Base-by-base conservation (phyloP, 176 grass and related monocot genomes). In the Thalia dealbata region DNA sequence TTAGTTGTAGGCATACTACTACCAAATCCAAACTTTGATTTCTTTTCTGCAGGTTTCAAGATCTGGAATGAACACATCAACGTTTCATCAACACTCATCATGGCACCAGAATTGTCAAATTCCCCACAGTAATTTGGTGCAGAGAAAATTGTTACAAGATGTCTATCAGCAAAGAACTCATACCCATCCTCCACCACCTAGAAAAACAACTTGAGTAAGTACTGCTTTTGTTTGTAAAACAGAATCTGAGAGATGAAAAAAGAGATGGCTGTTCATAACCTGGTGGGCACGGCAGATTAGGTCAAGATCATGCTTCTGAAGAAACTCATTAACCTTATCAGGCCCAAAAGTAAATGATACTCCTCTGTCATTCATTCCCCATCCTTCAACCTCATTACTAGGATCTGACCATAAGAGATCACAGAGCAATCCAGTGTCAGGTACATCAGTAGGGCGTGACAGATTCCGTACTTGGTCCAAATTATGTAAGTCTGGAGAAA, bases 51-150 rank as follows among this genome's bases (percentile, higher is more conserved):
- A 21, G 63, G 63, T 35, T 66, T 66, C 29, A 66, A 16, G 14
- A 66, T 66, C 26, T 66, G 63, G 63, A 66, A 66, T 35, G 63
- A 66, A 32, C 63, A 66, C 63, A 66, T 66, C 63, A 66, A 35
- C 14, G 63, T 66, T 18, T 66, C 63, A 66, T 66, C 63, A 21
- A 66, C 30, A 66, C 63, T 66, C 63, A 66, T 66, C 63, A 66
- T 66, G 26, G 63, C 63, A 66, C 63, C 63, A 66, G 63, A 28
- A 66, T 66, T 66, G 16, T 66, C 63, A 66, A 66, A 66, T 16
- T 66, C 63, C 27, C 63, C 63, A 38, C 63, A 66, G 30, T 66
- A 66, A 32, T 66, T 66, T 66, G 63, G 63, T 14, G 63, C 63
- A 35, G 63, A 66, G 63, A 66, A 66, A 35, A 66, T 66, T 15